Evolutionary conservation across 305 asterid species (phyloP).

Genomic region (Rubia balearica): DNA sequence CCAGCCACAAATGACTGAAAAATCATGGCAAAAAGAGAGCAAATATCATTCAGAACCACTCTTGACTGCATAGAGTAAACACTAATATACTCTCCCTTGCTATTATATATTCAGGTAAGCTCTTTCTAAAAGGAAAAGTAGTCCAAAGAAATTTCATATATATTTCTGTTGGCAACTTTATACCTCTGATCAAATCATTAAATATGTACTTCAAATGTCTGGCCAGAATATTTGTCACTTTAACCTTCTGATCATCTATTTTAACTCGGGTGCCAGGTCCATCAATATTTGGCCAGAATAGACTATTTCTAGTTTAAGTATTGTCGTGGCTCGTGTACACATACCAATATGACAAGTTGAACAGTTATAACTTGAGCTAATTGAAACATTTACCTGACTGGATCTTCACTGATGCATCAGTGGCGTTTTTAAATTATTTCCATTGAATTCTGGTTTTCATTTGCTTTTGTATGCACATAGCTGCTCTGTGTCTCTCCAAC

Average conservation of each 20-base stretch:
- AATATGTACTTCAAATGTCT: neutral
- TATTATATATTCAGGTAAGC: too few relatives aligned
- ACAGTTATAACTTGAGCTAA: neutral
- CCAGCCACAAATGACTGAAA: slow-evolving; percentile 88
- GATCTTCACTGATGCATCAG: slow-evolving; percentile 50
- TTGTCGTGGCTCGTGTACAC: neutral
- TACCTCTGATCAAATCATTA: too few relatives aligned
- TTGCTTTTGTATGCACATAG: slow-evolving; percentile 64
- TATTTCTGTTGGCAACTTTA: too few relatives aligned
- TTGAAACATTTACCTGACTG: slow-evolving; percentile 57
- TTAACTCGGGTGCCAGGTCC: neutral
- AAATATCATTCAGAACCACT: too few relatives aligned
- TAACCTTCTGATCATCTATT: neutral
- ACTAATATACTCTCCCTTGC: too few relatives aligned
- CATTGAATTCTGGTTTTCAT: slow-evolving; percentile 48
- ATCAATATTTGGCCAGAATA: neutral
- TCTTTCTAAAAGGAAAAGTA: too few relatives aligned
- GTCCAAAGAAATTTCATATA: too few relatives aligned
- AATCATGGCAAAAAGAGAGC: slow-evolving; percentile 13
- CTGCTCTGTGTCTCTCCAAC: slow-evolving; percentile 61
- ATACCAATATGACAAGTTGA: neutral
- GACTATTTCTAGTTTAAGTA: neutral
- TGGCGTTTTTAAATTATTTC: slow-evolving; percentile 36
- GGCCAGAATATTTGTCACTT: neutral
- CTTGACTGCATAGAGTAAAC: too few relatives aligned